Evolutionary conservation across 768 basidiomycete species (phyloP), one percentile per base, ranked within the genome.

Genomic region (Candolleomyces eurysporus): DNA sequence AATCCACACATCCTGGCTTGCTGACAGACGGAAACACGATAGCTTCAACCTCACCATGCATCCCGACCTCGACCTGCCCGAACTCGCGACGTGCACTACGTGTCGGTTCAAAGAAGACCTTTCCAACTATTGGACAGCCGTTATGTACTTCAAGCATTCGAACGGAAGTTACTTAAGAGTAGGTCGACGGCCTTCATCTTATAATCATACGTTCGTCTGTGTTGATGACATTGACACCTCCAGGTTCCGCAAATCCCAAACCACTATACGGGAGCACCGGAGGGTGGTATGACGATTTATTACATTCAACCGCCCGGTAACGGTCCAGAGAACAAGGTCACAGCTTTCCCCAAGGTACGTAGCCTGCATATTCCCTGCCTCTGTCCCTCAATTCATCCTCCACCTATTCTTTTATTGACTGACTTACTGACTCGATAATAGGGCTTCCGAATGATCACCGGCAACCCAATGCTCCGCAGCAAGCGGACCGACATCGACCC

Each of bases 91-190:
- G 6, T 61, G 61, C 54, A 61, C 61, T 13, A 57, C 61, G 17
- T 61, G 61, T 48, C 46, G 56, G n/a, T 57, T 61, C 56, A 61
- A 61, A 45, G 55, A 61, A 46, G 49, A 61, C 39, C 48, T 51
- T 17, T 61, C 61, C 9, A 61, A 61, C 48, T 61, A 61, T 40
- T 61, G 61, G 61, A 61, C 61, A 13, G 61, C 61, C 17, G 61
- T 61, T 13, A 39, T 61, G 55, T 61, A 61, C 48, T 61, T 61
- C 61, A 56, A 56, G 54, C 54, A 56, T 39, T 2, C 36, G 9
- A 56, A 56, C 39, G 54, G 54, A 10, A 56, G 54, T 42, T 56
- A 42, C 54, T 19, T 56, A 6, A 40, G 54, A 22, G 54, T 56
- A n/a, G 6, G 54, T 53, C 26, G 19, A 31, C 22, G 14, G 19